Conservation (phyloP, 140 eudicot genomes). For the Ambrosia hybrid region DNA sequence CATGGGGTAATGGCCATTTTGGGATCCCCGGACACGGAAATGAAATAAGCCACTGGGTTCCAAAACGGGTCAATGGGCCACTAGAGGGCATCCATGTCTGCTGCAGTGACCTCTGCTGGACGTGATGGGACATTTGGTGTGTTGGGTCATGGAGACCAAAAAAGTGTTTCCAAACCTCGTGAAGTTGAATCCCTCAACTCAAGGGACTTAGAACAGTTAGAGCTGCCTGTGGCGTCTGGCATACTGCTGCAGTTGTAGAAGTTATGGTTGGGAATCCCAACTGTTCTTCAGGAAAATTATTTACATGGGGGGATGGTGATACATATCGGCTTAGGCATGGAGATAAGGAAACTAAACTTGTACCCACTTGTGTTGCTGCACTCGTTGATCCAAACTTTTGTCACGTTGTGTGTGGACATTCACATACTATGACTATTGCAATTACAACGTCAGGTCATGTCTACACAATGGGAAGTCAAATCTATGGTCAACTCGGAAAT, state of each 20-base stretch:
- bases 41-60: constrained; percentile 96
- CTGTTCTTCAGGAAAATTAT: constrained; percentile 83
- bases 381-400: constrained; percentile 95
- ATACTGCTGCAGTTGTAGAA: constrained; percentile 97
- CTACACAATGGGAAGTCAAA: constrained; percentile 95
- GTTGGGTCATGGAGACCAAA: constrained; percentile 87
- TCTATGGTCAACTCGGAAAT: constrained; percentile 93
- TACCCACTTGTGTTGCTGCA: constrained; percentile 98
- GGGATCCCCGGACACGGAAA: constrained; percentile 98
- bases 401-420: constrained; percentile 77
- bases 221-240: constrained; percentile 99
- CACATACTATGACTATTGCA: constrained; percentile 85
- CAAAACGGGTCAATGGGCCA: constrained; percentile 87
- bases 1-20: constrained; percentile 95
- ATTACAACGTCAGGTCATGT: constrained; percentile 93
- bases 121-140: constrained; percentile 98
- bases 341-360: constrained; percentile 89
- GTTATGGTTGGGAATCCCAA: constrained; percentile 91
- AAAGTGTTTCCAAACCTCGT: constrained; percentile 73
- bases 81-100: constrained; percentile 92
- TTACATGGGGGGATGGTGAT: constrained; percentile 99
- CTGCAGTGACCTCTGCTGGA: constrained; percentile 94
- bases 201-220: constrained; percentile 87
- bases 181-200: constrained; percentile 80
- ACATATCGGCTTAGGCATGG: constrained; percentile 94